Base-by-base conservation (phyloP, 805 yeast species). In the Starmera pachycereana region DNA sequence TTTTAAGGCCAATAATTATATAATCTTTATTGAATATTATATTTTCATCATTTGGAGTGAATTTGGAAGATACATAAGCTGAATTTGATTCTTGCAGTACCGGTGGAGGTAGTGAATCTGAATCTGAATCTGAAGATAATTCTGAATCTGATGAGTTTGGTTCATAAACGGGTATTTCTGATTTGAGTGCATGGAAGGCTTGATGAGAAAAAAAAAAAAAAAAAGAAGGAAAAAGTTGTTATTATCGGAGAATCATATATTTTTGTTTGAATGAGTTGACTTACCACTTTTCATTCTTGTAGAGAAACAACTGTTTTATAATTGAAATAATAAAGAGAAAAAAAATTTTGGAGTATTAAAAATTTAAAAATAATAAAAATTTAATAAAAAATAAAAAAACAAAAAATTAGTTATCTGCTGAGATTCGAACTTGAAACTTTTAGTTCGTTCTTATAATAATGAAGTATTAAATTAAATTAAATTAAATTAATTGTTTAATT, bases 1-100 rank as follows among this genome's bases (percentile, higher is more conserved):
- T 45, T 39, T 63, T 66, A 29, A 76, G 58, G 0, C 74, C 78
- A 33, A 74, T 37, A 5, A 58, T 52, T 1, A 65, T 59, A 36
- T 58, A 52, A 6, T 57, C 50, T 4, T 56, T 55, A 8, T 53
- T 54, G 38, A 51, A 57, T 5, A 68, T 45, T 9, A 64, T 40
- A 46, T 71, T 72, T 31, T 67, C 67, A 9, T 57, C 54, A 29
- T 54, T 55, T 2, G 66, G 62, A 4, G 40, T 41, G 46, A 71
- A 71, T 36, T 59, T 64, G 0, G 76, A 71, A 8, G 40, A 37
- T 2, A 51, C 36, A 27, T 44, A 52, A 13, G 36, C 48, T 9
- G 57, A 49, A 14, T 43, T 44, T 14, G 43, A 25, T 8, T 35
- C 32, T 9, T 30, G 25, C 1, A 27, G 13, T 12, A 32, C n/a